Base-by-base conservation (phyloP, 768 basidiomycete genomes). In the Chalciporus pseudorubinellus region DNA sequence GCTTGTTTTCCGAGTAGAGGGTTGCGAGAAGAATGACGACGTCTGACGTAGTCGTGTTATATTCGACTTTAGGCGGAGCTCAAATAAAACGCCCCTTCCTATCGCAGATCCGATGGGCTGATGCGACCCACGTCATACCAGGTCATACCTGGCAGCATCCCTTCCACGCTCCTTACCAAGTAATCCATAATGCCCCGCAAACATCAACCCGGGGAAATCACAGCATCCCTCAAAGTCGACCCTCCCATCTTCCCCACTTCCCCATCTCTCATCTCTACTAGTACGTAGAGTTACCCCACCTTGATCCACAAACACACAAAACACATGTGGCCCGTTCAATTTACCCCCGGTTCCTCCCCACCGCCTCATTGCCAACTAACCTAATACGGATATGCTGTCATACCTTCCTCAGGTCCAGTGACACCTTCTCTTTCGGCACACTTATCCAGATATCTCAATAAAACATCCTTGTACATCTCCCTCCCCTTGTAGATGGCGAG, bases 11-110 rank as follows among this genome's bases (percentile, higher is more conserved):
- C 49, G 55, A 55, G 63, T 55, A 51, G 66, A 59, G 63, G 66
- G 71, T 67, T 61, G 63, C 63, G 51, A 70, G 59, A 59, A 60
- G 55, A 55, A 72, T 72, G 71, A 72, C 71, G 71, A 72, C 62
- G 66, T 72, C 71, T 72, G 71, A 72, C 71, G 71, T 72, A 74
- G 72, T 62, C 65, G 69, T 65, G 67, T 64, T 64, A 70, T 72
- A 70, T 72, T 72, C 65, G 59, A 74, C 71, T 72, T 73, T 62
- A 66, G 53, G 72, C 71, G 71, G 71, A 72, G 72, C 57, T 74
- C 72, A 52, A 72, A 67, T 63, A 19, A 42, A 33, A 40, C 28
- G 45, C 52, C 53, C 45, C 51, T 59, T 50, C 66, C 59, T 64
- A 69, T 69, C 65, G 67, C 51, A 70, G 62, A 70, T 69, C 67